Evolutionary conservation across 176 grass and related monocot genomes (phyloP).

Genomic region (Lolium perenne): DNA sequence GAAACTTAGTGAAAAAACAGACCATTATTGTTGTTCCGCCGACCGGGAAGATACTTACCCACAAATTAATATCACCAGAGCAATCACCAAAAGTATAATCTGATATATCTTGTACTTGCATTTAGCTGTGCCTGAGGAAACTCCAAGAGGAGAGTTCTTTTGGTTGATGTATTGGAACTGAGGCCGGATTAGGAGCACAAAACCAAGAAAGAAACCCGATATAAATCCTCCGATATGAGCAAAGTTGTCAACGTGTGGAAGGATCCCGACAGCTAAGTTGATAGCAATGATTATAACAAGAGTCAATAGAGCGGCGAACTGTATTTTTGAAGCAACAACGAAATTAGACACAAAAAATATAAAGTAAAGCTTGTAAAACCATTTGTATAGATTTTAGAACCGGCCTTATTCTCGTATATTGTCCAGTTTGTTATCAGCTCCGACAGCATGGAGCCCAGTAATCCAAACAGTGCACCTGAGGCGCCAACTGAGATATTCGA

Average conservation of each 20-base stretch:
- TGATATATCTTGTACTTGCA: constrained; percentile 86
- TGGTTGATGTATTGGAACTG: constrained; percentile 81
- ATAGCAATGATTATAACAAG: constrained; percentile 75
- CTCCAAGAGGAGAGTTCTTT: constrained; percentile 76
- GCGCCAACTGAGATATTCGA: constrained; percentile 90
- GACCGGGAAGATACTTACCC: constrained; percentile 53
- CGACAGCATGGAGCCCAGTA: constrained; percentile 92
- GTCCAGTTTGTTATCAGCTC: constrained; percentile 99
- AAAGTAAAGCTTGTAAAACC: constrained; percentile 16
- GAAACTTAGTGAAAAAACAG: constrained; percentile 12
- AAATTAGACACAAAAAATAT: constrained; percentile 39
- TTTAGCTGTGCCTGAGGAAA: constrained; percentile 55
- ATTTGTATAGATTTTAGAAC: constrained; percentile 1
- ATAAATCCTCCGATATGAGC: constrained; percentile 93
- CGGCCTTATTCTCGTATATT: constrained; percentile 95
- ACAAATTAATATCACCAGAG: constrained; percentile 53
- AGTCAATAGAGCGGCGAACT: constrained; percentile 78
- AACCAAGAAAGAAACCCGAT: constrained; percentile 91
- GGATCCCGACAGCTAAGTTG: constrained; percentile 85
- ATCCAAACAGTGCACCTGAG: constrained; percentile 96
- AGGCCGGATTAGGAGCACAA: constrained; percentile 82
- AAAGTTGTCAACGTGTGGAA: constrained; percentile 93
- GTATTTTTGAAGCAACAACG: constrained; percentile 33
- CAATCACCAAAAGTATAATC: constrained; percentile 66
- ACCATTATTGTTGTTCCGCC: constrained; percentile 18